Base-by-base conservation (phyloP, 2,329 filamentous ascomycete species). In the Aspergillus sp. region DNA sequence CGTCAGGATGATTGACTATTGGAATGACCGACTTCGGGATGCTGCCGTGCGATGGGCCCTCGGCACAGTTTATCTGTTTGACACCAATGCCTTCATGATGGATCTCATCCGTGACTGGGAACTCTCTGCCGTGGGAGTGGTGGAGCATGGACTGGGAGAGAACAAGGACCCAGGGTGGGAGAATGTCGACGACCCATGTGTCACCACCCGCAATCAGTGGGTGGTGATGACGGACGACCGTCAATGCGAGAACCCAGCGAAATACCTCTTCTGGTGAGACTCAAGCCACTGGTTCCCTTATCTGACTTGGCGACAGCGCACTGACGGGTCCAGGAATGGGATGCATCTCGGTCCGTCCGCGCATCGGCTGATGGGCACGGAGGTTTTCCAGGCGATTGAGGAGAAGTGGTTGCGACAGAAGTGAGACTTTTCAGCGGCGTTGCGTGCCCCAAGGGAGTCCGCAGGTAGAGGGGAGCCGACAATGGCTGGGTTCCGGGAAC, bases 191-290 rank as follows among this genome's bases (percentile, higher is more conserved):
- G 45, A 52, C 19, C 48, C 56, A 29, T 64, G 58, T 40, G 43
- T 57, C 33, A 37, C 48, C 41, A 47, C 33, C 32, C 44, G 43
- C 19, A 34, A 46, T 36, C 41, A 48, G 36, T 40, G 40, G 45
- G 46, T 51, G 38, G 46, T 51, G 38, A 48, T 49, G 47, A 51
- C 49, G 47, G 54, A 51, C 48, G 49, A 47, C 36, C 35, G 43
- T 30, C 43, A 37, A 37, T 63, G 60, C 45, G 49, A 49, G 31
- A 38, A 51, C 32, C 57, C 60, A 16, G 50, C 58, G 16, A 58
- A 55, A 35, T 60, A 56, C 44, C 47, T 63, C 24, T 63, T 64
- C 43, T 61, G 60, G 61, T 63, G 47, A 52, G 54, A 36, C 32
- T 24, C 14, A 36, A 27, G 20, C 36, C 36, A 39, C 24, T 20